Base-by-base conservation (phyloP, 305 asterid genomes). In the Plantago lanceolata region DNA sequence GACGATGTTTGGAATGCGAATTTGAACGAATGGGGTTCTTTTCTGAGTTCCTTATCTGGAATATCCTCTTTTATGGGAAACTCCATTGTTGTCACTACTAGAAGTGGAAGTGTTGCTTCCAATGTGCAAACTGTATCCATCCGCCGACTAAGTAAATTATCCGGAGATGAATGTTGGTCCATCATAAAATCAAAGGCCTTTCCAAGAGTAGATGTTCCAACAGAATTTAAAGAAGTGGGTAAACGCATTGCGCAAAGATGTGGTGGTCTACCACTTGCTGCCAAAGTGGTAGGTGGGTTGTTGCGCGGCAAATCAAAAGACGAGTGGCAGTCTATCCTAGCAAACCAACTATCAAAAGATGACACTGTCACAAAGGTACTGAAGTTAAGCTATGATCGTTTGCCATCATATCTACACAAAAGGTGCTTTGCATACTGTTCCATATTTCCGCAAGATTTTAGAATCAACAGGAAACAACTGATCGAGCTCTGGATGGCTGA, bases 341-440 rank as follows among this genome's bases (percentile, higher is more conserved):
- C 18, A 18, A 49, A 49, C 12, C 20, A 63, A 43, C 65, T 71
- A 4, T 17, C 61, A 9, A 3, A 59, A 15, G 20, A 49, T 61
- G 79, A 29, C 20, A 31, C 40, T 43, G 12, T 7, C 8, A 56
- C 61, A 48, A 68, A 35, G 6, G 60, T 79, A 12, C 64, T 79
- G 7, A 70, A 21, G 44, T 29, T 79, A 52, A 79, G 81, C 33
- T 79, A 66, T 43, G 77, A 73, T 56, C 48, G 47, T 61, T 53
- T 79, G 70, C 68, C 71, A 19, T 37, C 71, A 7, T 45, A 61
- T 19, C 15, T 64, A n/a, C 55, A 75, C 2, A 75, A 79, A 17
- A 75, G 71, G 51, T 78, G 83, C 16, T 78, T 81, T 43, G 79
- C 79, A 3, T 81, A 65, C 21, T 75, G 77, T 43, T 76, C 80